Base-by-base conservation (phyloP, 164 flowering plant genomes). In the Chimonanthus salicifolius region DNA sequence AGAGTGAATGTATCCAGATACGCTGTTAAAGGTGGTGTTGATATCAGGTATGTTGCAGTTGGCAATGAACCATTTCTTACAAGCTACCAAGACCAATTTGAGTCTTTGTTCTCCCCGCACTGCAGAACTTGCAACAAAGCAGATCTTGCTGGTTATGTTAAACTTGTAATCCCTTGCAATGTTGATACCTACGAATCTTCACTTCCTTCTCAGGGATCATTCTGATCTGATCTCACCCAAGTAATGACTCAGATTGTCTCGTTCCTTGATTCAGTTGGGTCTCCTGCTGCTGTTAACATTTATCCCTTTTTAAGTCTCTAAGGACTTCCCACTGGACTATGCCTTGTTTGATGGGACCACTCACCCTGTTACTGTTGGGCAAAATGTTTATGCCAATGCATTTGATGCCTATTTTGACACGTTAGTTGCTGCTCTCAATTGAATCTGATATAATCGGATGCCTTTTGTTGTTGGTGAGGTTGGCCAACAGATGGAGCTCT, bases 41-140 rank as follows among this genome's bases (percentile, higher is more conserved):
- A 89, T 83, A 87, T 92, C 85, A 89, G 93, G 98, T 94, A 67
- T 64, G 33, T 54, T 48, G 98, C 98, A 11, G 98, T 92, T 2
- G 98, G 98, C 70, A 94, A 94, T 78, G 98, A 94, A 81, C 98
- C 98, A 3, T 94, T 94, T 78, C 92, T 94, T 20, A n/a, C 91
- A 2, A 88, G 94, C 74, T 94, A 92, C 74, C 71, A 86, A 0
- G 95, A 90, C 54, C 95, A 90, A 75, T 94, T 68, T 73, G 85
- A 84, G 79, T 79, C 88, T 86, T 82, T 72, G 90, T 92, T 6
- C 67, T 92, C 15, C 98, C 98, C 67, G 95, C 98, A 47, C 70
- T 94, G 72, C 84, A 75, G 64, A 94, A 94, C 78, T 69, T 94
- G 62, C 98, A 92, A 67, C 92, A 92, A 77, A 82, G 94, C 87